Evolutionary conservation across 768 basidiomycete species (phyloP).

Genomic region (Fistulinella prunicolor): DNA sequence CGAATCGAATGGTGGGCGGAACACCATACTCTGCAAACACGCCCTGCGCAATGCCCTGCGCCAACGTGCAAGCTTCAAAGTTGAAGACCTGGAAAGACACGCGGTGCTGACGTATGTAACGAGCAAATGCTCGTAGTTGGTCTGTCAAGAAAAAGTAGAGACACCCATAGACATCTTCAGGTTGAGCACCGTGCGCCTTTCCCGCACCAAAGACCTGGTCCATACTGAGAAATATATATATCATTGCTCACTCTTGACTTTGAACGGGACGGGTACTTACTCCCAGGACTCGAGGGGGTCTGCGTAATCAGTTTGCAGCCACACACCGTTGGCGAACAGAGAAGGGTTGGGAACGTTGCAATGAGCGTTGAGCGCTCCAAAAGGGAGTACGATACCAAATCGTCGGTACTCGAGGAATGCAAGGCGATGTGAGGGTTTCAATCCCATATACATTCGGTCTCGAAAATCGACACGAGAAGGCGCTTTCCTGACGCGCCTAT

Average conservation of each 20-base stretch:
- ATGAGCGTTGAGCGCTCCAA: constrained; percentile 40
- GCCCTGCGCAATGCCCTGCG: constrained; percentile 33
- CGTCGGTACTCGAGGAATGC: constrained; percentile 39
- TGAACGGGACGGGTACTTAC: constrained; percentile 25
- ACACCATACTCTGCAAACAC: constrained; percentile 15
- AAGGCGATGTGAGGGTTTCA: constrained; percentile 45
- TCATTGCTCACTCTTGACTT: constrained; percentile 1
- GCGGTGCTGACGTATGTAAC: constrained; percentile 32
- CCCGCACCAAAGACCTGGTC: constrained; percentile 40
- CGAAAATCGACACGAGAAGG: constrained; percentile 39
- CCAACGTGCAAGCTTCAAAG: constrained; percentile 41
- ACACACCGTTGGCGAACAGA: constrained; percentile 45
- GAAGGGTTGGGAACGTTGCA: constrained; percentile 44
- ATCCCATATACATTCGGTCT: constrained; percentile 38
- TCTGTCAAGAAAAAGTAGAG: constrained; percentile 46
- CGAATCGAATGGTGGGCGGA: constrained; percentile 32
- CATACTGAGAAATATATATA: constrained; percentile 31
- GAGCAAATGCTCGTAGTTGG: constrained; percentile 37
- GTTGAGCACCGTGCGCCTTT: constrained; percentile 35
- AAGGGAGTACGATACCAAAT: constrained; percentile 47
- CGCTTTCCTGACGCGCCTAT: constrained; percentile 34
- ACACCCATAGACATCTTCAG: constrained; percentile 49
- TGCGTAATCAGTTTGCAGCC: constrained; percentile 40
- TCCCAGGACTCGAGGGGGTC: constrained; percentile 53
- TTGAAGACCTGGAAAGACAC: constrained; percentile 34